A percentile compares a stretch with the other conserved stretches of the same genome.
Conservation (phyloP, 78 protist species). For the Polysphondylium violaceum region DNA sequence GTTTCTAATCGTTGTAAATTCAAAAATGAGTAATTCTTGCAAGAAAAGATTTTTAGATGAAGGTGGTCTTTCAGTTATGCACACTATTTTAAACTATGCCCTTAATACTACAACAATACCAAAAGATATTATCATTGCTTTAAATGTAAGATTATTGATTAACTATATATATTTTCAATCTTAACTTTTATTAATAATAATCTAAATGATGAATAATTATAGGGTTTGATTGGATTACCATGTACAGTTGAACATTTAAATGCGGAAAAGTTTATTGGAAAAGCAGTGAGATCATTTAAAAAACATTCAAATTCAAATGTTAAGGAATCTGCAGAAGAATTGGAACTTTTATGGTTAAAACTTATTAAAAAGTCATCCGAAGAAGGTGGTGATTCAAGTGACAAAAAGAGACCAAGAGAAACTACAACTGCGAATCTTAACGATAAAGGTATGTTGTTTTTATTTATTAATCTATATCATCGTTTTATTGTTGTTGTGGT, state of each 20-base stretch:
- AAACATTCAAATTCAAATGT: slow-evolving; percentile 34
- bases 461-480: too few species aligned
- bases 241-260: slow-evolving; percentile 48
- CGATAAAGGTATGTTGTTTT: background rate
- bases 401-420: slow-evolving; percentile 50
- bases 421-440: background rate
- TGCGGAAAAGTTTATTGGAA: slow-evolving; percentile 36
- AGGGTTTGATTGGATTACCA: slow-evolving; percentile 46
- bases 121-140: slow-evolving; percentile 25
- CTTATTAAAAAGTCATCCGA: slow-evolving; percentile 10
- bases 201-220: too few species aligned
- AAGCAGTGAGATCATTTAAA: slow-evolving; percentile 60
- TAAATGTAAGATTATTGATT: slow-evolving; percentile 18
- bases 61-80: slow-evolving; percentile 48
- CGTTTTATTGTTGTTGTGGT: too few species aligned
- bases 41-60: slow-evolving; percentile 58
- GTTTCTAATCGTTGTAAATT: slow-evolving; percentile 11
- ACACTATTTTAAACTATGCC: slow-evolving; percentile 31
- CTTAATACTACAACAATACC: slow-evolving; percentile 46
- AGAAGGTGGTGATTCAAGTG: background rate
- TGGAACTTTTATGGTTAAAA: slow-evolving; percentile 32
- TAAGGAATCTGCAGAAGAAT: slow-evolving; percentile 40
- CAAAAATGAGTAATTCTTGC: slow-evolving; percentile 59
- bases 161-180: background rate
- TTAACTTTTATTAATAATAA: background rate